Percentiles rank a stretch among this genome's conserved stretches.
Conservation (phyloP, 371 early-diverging fungal species). For the Mucor plumbeus region DNA sequence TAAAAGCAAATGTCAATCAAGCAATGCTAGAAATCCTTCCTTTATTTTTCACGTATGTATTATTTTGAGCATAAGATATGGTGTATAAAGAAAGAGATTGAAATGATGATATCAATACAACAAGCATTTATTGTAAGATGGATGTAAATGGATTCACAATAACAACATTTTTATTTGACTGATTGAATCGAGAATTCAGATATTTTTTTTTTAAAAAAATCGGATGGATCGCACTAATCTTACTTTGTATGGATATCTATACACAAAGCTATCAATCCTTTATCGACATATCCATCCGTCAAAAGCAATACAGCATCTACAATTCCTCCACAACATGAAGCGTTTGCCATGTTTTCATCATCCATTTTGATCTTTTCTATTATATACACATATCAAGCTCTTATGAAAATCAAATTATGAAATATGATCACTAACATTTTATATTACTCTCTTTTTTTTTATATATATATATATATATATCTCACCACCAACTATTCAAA, state of each 20-base stretch:
- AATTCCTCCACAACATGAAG: neutral
- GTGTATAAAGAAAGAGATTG: neutral
- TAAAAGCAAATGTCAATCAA: conserved; percentile 21
- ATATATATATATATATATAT: no score
- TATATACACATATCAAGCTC: neutral
- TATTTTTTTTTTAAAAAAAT: neutral
- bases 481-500: no score
- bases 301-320: neutral
- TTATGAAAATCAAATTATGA: neutral
- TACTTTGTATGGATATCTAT: no score
- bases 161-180: neutral
- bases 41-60: conserved; percentile 38
- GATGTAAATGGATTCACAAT: neutral
- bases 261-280: neutral
- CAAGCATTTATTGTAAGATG: neutral
- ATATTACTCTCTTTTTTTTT: neutral
- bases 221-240: neutral
- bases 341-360: neutral
- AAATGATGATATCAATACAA: conserved; percentile 3
- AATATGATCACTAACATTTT: neutral
- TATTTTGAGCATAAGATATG: neutral
- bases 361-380: neutral
- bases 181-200: neutral
- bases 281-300: neutral
- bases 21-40: conserved; percentile 29